Evolutionary conservation across 164 flowering plant genomes (phyloP).

Genomic region (Tetracentron sinense): DNA sequence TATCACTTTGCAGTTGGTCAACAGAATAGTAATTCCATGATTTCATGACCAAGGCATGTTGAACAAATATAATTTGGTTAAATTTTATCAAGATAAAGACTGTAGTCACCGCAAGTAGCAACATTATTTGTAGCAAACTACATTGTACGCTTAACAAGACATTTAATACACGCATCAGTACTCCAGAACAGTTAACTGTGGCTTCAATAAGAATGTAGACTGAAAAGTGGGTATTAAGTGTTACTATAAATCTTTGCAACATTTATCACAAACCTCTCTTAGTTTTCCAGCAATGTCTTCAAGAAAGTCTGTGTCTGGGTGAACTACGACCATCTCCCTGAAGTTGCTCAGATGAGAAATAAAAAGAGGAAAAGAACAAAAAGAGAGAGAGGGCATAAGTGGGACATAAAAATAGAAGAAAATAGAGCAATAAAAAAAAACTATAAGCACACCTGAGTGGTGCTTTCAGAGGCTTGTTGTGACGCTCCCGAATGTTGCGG

Average conservation of each 20-base stretch:
- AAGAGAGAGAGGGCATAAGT: neutral
- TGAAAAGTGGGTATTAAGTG: neutral
- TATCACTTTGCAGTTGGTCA: neutral
- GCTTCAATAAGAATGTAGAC: neutral
- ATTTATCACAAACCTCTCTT: slow-evolving; percentile 52
- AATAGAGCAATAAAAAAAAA: neutral
- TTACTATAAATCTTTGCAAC: neutral
- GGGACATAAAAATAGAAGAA: too few species aligned
- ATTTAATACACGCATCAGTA: neutral
- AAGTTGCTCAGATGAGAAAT: slow-evolving; percentile 3
- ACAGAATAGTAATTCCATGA: neutral
- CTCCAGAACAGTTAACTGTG: neutral
- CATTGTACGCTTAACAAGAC: too few species aligned
- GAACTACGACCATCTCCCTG: slow-evolving; percentile 95
- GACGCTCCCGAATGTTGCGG: slow-evolving; percentile 91
- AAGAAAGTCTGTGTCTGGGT: slow-evolving; percentile 78
- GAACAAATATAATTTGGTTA: too few species aligned
- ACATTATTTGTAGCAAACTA: too few species aligned
- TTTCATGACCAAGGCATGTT: neutral
- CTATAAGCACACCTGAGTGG: slow-evolving; percentile 62
- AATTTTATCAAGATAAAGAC: too few species aligned
- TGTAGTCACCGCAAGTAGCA: too few species aligned
- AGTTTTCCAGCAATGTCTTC: slow-evolving; percentile 85
- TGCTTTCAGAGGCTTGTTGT: slow-evolving; percentile 87
- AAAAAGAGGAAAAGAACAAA: neutral